Evolutionary conservation across 78 protist species (phyloP).

Genomic region (Salpingoeca rosetta): DNA sequence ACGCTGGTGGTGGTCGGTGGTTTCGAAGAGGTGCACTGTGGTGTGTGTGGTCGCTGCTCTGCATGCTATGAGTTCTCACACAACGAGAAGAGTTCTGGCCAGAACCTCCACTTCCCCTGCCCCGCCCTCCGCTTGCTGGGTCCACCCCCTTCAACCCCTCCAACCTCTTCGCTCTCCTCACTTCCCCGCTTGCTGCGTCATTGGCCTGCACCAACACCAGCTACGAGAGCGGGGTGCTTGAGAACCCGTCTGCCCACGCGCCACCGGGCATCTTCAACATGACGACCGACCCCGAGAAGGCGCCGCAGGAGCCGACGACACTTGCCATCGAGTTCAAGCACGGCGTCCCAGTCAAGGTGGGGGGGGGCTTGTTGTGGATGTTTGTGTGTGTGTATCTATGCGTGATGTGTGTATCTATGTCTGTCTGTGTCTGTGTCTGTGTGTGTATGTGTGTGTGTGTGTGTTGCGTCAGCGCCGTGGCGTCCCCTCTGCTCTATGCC

Average conservation of each 20-base stretch:
- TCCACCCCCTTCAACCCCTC: neutral
- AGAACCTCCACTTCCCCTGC: too few species aligned
- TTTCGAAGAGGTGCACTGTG: too few species aligned
- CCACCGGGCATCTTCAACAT: neutral
- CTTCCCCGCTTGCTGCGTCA: neutral
- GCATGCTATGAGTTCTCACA: too few species aligned
- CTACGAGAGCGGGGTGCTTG: slow-evolving; percentile 30
- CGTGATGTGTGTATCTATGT: neutral
- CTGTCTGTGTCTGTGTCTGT: neutral
- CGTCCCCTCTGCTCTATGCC: too few species aligned
- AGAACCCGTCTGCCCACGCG: slow-evolving; percentile 29
- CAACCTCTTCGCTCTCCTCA: neutral
- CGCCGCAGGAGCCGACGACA: neutral
- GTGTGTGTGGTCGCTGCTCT: too few species aligned
- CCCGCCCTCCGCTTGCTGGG: neutral
- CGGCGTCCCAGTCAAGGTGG: slow-evolving; percentile 30
- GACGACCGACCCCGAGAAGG: neutral
- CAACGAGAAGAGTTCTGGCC: too few species aligned
- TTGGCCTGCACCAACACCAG: too few species aligned
- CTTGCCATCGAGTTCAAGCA: slow-evolving; percentile 13
- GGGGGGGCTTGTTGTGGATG: neutral
- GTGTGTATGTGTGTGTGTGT: neutral
- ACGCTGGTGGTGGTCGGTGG: too few species aligned
- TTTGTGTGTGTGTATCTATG: neutral
- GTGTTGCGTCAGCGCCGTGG: neutral